phyloP scores from a whole-genome alignment of 352 stramenopile genomes.

The Globisporangium megalacanthum region DNA sequence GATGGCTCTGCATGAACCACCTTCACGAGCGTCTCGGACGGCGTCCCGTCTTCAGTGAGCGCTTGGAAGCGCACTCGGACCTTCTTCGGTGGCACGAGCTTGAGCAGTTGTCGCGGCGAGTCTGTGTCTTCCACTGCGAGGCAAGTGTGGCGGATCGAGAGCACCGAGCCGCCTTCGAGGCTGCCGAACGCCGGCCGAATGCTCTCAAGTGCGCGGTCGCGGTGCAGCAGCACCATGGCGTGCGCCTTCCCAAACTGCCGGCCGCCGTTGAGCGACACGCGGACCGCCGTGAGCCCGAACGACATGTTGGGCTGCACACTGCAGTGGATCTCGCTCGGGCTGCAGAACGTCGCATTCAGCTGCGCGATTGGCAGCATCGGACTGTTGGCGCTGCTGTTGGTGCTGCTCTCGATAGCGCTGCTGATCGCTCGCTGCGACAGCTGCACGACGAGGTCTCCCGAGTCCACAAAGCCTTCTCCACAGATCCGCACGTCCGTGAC shows the following conservation, averaged over 20 bases:
- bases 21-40: slow-evolving; percentile 23
- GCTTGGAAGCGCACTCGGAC: slow-evolving; percentile 51
- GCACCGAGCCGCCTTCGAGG: slow-evolving; percentile 26
- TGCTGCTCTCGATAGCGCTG: not conserved
- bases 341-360: slow-evolving; percentile 46
- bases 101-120: slow-evolving; percentile 31
- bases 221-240: slow-evolving; percentile 38
- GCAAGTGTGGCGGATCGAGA: slow-evolving; percentile 26
- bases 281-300: slow-evolving; percentile 54
- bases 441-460: slow-evolving; percentile 51
- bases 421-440: slow-evolving; percentile 37
- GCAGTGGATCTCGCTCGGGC: slow-evolving; percentile 43
- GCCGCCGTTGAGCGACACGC: slow-evolving; percentile 58
- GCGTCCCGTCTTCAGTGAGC: slow-evolving; percentile 18
- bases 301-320: slow-evolving; percentile 58
- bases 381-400: not conserved
- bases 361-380: slow-evolving; percentile 23
- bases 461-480: slow-evolving; percentile 56
- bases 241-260: slow-evolving; percentile 43
- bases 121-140: slow-evolving; percentile 41
- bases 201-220: slow-evolving; percentile 33
- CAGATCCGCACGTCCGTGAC: slow-evolving; percentile 47
- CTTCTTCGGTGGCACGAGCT: slow-evolving; percentile 36
- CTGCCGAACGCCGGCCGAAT: slow-evolving; percentile 33
- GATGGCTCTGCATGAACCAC: slow-evolving; percentile 22